Conservation (phyloP, 495 filamentous ascomycete species). For the Acidiella bohemica region DNA sequence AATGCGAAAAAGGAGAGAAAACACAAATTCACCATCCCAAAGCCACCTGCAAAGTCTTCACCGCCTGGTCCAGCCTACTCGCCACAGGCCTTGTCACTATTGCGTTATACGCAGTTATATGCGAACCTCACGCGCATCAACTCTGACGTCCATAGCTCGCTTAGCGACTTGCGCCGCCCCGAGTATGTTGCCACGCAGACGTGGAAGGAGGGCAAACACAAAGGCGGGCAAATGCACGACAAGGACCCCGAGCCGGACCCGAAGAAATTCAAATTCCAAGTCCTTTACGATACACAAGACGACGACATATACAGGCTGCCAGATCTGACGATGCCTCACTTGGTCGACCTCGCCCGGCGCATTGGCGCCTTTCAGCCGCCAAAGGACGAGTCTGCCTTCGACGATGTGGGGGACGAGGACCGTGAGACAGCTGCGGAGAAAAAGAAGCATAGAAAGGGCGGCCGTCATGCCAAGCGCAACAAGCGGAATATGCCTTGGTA, state of each 20-base stretch:
- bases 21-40: constrained; percentile 52
- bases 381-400: constrained; percentile 7
- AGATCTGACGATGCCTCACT: constrained; percentile 76
- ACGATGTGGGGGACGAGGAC: constrained; percentile 15
- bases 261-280: constrained; percentile 56
- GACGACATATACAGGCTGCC: constrained; percentile 62
- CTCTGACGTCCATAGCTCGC: constrained; percentile 39
- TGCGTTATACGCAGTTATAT: constrained; percentile 78
- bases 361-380: constrained; percentile 48
- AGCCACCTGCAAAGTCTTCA: constrained; percentile 54
- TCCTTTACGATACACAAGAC: constrained; percentile 72
- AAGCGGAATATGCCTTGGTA: constrained; percentile 51
- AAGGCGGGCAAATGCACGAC: constrained; percentile 24
- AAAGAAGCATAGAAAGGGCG: constrained; percentile 33
- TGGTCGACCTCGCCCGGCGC: constrained; percentile 59
- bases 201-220: constrained; percentile 43
- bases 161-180: constrained; percentile 6
- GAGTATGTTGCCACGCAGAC: constrained; percentile 19
- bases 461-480: constrained; percentile 36
- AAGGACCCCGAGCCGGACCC: constrained; percentile 36
- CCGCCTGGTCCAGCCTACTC: constrained; percentile 87
- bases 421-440: constrained; percentile 30
- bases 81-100: constrained; percentile 61
- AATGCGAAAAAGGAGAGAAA: constrained; percentile 38
- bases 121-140: constrained; percentile 87